phyloP scores from a whole-genome alignment of 148 eudicot genomes.

The Rhododendron griersonianum region DNA sequence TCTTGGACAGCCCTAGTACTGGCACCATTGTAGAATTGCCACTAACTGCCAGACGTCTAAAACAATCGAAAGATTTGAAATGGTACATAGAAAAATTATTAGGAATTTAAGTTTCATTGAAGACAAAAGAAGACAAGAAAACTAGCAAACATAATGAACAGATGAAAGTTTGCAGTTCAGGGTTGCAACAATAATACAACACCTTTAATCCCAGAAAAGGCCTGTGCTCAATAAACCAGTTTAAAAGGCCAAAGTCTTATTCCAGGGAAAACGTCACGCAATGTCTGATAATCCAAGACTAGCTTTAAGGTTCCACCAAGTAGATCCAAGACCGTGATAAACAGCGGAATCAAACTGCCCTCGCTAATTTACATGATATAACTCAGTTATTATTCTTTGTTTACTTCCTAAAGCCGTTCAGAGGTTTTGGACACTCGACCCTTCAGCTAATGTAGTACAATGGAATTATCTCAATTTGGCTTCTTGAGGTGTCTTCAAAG shows the following conservation, averaged over 20 bases:
- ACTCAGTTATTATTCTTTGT: neutral
- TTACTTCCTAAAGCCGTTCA: neutral
- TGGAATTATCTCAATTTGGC: neutral
- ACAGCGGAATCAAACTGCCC: neutral
- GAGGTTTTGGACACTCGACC: neutral
- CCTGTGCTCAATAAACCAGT: neutral
- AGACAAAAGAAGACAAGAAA: neutral
- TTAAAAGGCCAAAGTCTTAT: neutral
- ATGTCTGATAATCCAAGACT: neutral
- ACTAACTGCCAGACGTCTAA: neutral
- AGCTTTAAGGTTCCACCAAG: neutral
- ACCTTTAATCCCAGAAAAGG: neutral
- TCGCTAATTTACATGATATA: neutral
- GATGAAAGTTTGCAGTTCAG: neutral
- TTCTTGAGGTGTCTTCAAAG: constrained; percentile 29
- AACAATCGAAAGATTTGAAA: neutral
- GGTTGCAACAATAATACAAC: neutral
- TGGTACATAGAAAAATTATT: neutral
- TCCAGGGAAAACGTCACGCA: neutral
- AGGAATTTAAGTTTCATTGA: neutral
- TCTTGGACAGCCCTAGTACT: too few relatives aligned
- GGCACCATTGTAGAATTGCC: neutral
- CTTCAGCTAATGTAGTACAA: neutral
- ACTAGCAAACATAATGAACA: neutral
- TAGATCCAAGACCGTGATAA: neutral